A percentile compares a stretch with the other conserved stretches of the same genome.
phyloP scores from a whole-genome alignment of 306 rosid genomes.

The Acacia acuminata region DNA sequence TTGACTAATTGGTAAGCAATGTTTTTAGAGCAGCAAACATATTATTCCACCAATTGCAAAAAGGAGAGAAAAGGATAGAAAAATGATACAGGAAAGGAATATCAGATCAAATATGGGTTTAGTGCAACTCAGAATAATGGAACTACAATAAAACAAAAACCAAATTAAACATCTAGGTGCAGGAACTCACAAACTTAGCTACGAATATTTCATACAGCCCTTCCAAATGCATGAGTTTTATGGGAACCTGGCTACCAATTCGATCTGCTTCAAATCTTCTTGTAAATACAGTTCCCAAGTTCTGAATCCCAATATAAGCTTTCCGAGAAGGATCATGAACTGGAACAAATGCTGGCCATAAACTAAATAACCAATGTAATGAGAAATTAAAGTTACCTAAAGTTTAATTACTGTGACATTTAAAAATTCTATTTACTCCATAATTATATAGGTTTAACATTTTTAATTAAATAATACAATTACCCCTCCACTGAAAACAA shows the following conservation, averaged over 20 bases:
- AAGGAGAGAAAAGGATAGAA: slow-evolving; percentile 18
- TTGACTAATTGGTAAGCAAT: slow-evolving; percentile 24
- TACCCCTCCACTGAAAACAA: slow-evolving; percentile 17
- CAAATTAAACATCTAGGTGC: slow-evolving; percentile 18
- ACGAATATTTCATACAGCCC: slow-evolving; percentile 89
- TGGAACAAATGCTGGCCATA: slow-evolving; percentile 98
- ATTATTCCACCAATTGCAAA: slow-evolving; percentile 21
- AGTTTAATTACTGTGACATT: slow-evolving; percentile 15
- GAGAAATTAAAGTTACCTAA: slow-evolving; percentile 32
- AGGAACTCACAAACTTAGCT: slow-evolving; percentile 87
- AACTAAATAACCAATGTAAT: slow-evolving; percentile 51
- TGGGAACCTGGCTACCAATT: slow-evolving; percentile 86
- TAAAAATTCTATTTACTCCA: slow-evolving; percentile 1
- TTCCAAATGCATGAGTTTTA: slow-evolving; percentile 93
- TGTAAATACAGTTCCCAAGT: slow-evolving; percentile 95
- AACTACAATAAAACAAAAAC: slow-evolving; percentile 20
- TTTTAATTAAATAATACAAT: not conserved
- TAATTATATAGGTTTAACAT: not conserved
- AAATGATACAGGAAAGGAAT: slow-evolving; percentile 24
- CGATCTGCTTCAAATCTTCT: slow-evolving; percentile 95
- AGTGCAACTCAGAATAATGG: slow-evolving; percentile 21
- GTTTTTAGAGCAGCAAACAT: slow-evolving; percentile 8
- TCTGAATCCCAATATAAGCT: slow-evolving; percentile 96
- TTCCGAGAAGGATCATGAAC: slow-evolving; percentile 93
- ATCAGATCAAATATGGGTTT: slow-evolving; percentile 24